These are phyloP conservation scores for Chrysanthemum lavandulifolium DNA, from an alignment of 129 eudicot species.

Conservation along the genomic window DNA sequence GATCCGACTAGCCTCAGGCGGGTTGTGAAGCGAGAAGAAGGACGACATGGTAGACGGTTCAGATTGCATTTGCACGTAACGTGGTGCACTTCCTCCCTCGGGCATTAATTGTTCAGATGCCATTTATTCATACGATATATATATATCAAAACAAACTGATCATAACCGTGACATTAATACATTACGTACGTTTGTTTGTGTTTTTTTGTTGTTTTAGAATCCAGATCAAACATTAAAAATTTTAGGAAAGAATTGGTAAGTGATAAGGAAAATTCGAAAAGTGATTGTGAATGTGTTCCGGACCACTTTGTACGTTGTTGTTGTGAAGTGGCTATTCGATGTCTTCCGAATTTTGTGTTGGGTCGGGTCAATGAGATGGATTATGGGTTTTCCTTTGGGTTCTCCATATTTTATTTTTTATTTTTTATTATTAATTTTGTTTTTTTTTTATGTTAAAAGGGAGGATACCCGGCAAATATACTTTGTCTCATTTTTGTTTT, in stretches of 20 bases:
- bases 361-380: neutral
- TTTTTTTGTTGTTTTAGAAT: neutral
- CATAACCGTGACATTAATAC: neutral
- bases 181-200: neutral
- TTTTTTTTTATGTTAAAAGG: no score
- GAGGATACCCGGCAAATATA: no score
- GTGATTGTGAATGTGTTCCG: slow-evolving; percentile 37
- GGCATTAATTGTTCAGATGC: slow-evolving; percentile 64
- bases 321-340: slow-evolving; percentile 28
- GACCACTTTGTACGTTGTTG: slow-evolving; percentile 32
- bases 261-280: slow-evolving; percentile 19
- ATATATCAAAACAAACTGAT: slow-evolving; percentile 12
- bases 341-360: slow-evolving; percentile 28
- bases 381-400: neutral
- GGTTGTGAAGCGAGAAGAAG: slow-evolving; percentile 53
- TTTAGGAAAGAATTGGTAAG: neutral
- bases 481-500: no score
- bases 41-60: slow-evolving; percentile 57
- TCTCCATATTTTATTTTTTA: neutral
- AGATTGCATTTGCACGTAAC: slow-evolving; percentile 75
- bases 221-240: slow-evolving; percentile 2
- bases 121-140: slow-evolving; percentile 26
- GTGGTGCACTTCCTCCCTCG: slow-evolving; percentile 53
- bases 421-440: no score
- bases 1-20: slow-evolving; percentile 62